Percentiles rank a stretch among this genome's conserved stretches.
Conservation (phyloP, 176 grass and related monocot genomes). For the Musa acuminata region DNA sequence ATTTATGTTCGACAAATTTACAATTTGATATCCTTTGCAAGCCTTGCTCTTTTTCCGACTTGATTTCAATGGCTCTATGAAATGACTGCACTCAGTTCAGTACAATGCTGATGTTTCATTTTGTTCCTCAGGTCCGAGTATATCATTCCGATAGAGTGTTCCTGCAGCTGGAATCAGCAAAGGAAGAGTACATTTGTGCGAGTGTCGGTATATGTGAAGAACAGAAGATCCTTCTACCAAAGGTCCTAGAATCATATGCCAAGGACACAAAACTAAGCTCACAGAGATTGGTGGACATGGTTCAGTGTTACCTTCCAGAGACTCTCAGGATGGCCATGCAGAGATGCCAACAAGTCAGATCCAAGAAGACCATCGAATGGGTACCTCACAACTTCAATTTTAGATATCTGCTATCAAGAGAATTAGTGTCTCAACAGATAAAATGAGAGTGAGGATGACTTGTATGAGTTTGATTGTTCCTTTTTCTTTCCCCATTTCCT, state of each 20-base stretch:
- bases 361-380: slow-evolving; percentile 77
- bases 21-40: too few species aligned
- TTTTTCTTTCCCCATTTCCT: background rate
- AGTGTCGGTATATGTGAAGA: slow-evolving; percentile 78
- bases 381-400: slow-evolving; percentile 70
- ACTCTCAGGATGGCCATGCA: slow-evolving; percentile 75
- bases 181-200: slow-evolving; percentile 83
- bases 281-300: slow-evolving; percentile 73
- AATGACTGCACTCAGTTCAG: too few species aligned
- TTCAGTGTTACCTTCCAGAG: slow-evolving; percentile 75
- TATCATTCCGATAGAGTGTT: slow-evolving; percentile 66
- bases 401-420: slow-evolving; percentile 65
- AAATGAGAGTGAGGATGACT: slow-evolving; percentile 28
- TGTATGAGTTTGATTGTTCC: background rate
- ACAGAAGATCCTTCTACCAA: slow-evolving; percentile 80
- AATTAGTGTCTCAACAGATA: slow-evolving; percentile 70
- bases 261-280: slow-evolving; percentile 71
- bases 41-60: too few species aligned
- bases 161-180: slow-evolving; percentile 76
- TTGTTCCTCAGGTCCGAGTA: slow-evolving; percentile 47
- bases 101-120: too few species aligned
- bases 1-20: too few species aligned
- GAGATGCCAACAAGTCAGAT: slow-evolving; percentile 58
- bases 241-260: slow-evolving; percentile 59
- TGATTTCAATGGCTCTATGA: too few species aligned